A percentile compares a stretch with the other conserved stretches of the same genome.
phyloP scores from a whole-genome alignment of 2,329 filamentous ascomycete genomes.

The Ophiocordyceps polyrhachis-furcata region DNA sequence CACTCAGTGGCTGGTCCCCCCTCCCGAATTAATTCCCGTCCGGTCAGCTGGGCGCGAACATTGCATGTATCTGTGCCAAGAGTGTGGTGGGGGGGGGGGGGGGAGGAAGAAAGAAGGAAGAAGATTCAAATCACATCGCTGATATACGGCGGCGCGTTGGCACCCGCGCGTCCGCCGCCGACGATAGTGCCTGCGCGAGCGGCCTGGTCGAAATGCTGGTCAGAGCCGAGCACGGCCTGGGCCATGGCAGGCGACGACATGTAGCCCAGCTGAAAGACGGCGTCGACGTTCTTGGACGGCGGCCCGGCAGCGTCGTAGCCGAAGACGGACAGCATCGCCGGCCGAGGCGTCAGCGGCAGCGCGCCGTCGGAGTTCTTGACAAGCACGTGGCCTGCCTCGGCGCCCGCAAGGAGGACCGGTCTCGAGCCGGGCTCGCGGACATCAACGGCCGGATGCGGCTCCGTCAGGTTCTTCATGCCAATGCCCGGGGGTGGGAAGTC shows the following conservation, averaged over 20 bases:
- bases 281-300: constrained; percentile 28
- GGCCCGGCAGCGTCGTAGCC: constrained; percentile 42
- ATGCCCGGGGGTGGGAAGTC: constrained; percentile 25
- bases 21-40: not conserved
- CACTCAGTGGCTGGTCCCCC: constrained; percentile 28
- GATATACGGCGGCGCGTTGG: constrained; percentile 30
- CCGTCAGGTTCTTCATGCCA: constrained; percentile 42
- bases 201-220: constrained; percentile 26
- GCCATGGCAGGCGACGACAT: constrained; percentile 26
- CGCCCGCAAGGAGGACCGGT: constrained; percentile 27
- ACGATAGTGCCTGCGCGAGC: constrained; percentile 32
- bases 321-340: constrained; percentile 36
- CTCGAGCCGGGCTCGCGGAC: constrained; percentile 27
- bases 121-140: constrained; percentile 17
- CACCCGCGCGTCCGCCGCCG: constrained; percentile 30
- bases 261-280: constrained; percentile 25
- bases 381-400: constrained; percentile 49
- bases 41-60: too few species aligned
- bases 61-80: too few species aligned
- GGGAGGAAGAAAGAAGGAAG: too few species aligned
- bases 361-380: constrained; percentile 51
- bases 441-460: constrained; percentile 26
- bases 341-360: constrained; percentile 42
- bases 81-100: too few species aligned
- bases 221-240: constrained; percentile 22